Conservation (phyloP, 805 yeast species). For the Candida patagonica region DNA sequence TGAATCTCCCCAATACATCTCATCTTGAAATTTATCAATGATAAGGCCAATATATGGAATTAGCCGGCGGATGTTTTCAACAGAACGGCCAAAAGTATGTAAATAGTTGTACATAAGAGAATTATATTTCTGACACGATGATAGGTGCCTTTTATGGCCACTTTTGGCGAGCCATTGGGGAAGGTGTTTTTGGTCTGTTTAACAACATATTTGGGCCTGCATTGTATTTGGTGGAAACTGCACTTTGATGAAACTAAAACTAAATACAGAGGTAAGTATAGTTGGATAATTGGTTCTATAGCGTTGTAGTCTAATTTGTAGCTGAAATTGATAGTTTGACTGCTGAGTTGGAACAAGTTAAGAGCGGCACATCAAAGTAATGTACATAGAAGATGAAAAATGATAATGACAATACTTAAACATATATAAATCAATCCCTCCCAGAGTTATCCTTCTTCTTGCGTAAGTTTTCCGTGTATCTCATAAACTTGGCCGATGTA, state of each 20-base stretch:
- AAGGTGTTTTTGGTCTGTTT: constrained; percentile 9
- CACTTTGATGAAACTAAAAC: constrained; percentile 8
- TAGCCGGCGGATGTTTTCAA: constrained; percentile 1
- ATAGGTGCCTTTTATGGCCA: constrained; percentile 1
- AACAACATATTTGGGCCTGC: constrained; percentile 14
- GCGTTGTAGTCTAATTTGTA: background rate
- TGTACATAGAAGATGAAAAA: too few relatives aligned
- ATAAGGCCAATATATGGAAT: background rate
- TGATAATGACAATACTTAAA: too few relatives aligned
- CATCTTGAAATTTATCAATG: background rate
- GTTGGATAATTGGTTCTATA: background rate
- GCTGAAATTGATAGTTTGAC: background rate
- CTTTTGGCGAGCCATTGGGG: constrained; percentile 3
- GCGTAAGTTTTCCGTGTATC: constrained; percentile 13
- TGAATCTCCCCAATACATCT: too few relatives aligned
- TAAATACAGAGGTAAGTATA: background rate
- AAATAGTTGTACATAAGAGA: too few relatives aligned
- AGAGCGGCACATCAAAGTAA: too few relatives aligned
- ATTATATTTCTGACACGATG: background rate
- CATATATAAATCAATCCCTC: too few relatives aligned
- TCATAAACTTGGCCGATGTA: constrained; percentile 10
- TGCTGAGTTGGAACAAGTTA: background rate
- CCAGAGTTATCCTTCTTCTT: constrained; percentile 10
- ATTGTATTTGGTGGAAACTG: constrained; percentile 12
- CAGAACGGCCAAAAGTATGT: background rate